phyloP scores from a whole-genome alignment of 1,284 basidiomycete species.

The Pyrrhoderma noxium region DNA sequence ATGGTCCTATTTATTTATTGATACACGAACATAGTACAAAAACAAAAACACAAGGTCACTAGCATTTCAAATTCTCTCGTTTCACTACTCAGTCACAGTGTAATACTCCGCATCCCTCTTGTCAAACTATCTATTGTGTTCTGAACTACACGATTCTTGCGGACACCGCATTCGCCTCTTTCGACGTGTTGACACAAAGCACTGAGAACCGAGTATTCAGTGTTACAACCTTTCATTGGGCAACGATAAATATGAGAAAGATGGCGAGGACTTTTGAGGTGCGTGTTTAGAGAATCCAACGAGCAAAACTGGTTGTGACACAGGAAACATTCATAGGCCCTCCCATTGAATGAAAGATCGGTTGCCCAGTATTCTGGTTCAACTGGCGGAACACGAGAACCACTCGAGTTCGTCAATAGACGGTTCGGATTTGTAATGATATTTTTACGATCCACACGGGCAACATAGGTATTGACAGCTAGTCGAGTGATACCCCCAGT shows the following conservation, averaged over 20 bases:
- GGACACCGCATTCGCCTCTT: slow-evolving; percentile 21
- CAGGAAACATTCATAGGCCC: slow-evolving; percentile 33
- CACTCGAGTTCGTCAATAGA: slow-evolving; percentile 23
- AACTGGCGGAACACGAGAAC: not conserved
- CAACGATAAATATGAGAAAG: slow-evolving; percentile 19
- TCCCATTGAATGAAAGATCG: slow-evolving; percentile 31
- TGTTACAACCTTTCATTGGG: slow-evolving; percentile 18
- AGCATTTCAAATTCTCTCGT: too few relatives aligned
- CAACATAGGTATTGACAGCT: slow-evolving; percentile 24
- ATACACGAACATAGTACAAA: too few relatives aligned
- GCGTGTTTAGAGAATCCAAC: slow-evolving; percentile 26
- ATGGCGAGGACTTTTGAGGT: slow-evolving; percentile 30
- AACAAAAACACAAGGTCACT: too few relatives aligned
- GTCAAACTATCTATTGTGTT: not conserved
- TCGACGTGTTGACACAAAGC: slow-evolving; percentile 23
- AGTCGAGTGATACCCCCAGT: slow-evolving; percentile 27
- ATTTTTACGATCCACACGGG: slow-evolving; percentile 23
- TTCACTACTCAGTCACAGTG: not conserved
- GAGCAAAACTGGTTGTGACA: slow-evolving; percentile 27
- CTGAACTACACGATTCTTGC: slow-evolving; percentile 21
- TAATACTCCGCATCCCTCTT: slow-evolving; percentile 6
- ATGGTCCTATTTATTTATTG: too few relatives aligned
- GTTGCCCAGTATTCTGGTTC: slow-evolving; percentile 26
- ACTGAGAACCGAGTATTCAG: slow-evolving; percentile 21
- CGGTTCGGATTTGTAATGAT: slow-evolving; percentile 28